Evolutionary conservation across 495 filamentous ascomycete species (phyloP), one percentile per base, ranked within the genome.

Genomic region (Penicillium verhagenii): DNA sequence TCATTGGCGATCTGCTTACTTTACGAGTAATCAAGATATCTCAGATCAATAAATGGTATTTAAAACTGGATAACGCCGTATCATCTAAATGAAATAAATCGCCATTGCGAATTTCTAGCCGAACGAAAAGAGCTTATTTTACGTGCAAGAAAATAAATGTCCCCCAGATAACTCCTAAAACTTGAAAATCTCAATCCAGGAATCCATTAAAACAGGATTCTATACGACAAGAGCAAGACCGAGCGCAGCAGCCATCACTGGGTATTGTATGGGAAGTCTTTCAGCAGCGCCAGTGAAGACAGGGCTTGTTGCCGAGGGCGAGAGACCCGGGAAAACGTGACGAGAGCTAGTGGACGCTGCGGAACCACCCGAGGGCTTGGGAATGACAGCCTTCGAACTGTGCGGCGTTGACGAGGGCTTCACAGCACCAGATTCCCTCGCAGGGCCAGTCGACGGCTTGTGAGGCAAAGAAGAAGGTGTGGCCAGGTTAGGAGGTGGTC

Each of bases 211-310:
- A 33, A 31, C 0, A 19, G 1, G n/a, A n/a, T 13, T 50, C 29
- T 50, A 50, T 25, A 20, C 47, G n/a, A 39, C 18, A 10, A 50
- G 6, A 16, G 47, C 20, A 23, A 50, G 33, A 6, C 29, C 29
- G 1, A 50, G 26, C 10, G 33, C 47, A 21, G 21, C 47, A 31
- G 38, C 35, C 20, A 52, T 20, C 38, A 43, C 14, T 8, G 35
- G 25, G 25, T 23, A 19, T n/a, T 38, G 11, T n/a, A 39, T 13
- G 11, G 47, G 14, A 8, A 37, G 9, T 5, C n/a, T 23, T 8
- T 45, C 40, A 9, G 50, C 50, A 5, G 28, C 50, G 6, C 50
- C 50, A n/a, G 50, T 53, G 28, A 53, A 53, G 3, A 53, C 26
- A 14, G 39, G 25, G 26, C 28, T 21, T 3, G 31, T 13, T 13